Conservation (phyloP, 2,329 filamentous ascomycete genomes). For the Trichoderma breve region DNA sequence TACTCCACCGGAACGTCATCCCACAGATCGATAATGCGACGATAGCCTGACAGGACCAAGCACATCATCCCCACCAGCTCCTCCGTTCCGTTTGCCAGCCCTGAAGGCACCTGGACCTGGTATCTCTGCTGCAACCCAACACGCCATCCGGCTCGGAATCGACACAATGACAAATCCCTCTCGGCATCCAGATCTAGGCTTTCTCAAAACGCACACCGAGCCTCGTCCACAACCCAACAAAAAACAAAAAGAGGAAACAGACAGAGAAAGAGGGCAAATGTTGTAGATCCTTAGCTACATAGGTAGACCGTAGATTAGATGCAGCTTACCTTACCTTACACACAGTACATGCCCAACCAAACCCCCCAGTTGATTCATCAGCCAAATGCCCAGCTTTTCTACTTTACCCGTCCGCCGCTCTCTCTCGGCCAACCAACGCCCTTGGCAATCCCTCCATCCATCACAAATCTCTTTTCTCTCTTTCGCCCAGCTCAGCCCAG, state of each 20-base stretch:
- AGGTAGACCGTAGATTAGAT: background rate
- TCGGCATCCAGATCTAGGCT: slow-evolving; percentile 2
- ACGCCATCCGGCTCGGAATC: slow-evolving; percentile 2
- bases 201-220: background rate
- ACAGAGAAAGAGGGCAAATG: background rate
- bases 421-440: background rate
- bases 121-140: slow-evolving; percentile 2
- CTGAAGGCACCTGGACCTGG: background rate
- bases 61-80: slow-evolving; percentile 4
- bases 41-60: background rate
- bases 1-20: slow-evolving; percentile 18
- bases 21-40: slow-evolving; percentile 16
- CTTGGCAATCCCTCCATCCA: slow-evolving; percentile 27
- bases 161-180: background rate
- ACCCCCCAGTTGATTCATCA: background rate
- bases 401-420: slow-evolving; percentile 24
- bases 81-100: background rate
- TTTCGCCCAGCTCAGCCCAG: slow-evolving; percentile 21
- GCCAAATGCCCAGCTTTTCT: background rate
- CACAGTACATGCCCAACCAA: background rate
- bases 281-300: background rate
- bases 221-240: background rate
- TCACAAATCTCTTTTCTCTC: background rate
- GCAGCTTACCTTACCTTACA: background rate
- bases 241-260: background rate